These are phyloP conservation scores for Fusarium chaquense DNA, from an alignment of 2,329 filamentous ascomycete genomes.

Conservation along the genomic window DNA sequence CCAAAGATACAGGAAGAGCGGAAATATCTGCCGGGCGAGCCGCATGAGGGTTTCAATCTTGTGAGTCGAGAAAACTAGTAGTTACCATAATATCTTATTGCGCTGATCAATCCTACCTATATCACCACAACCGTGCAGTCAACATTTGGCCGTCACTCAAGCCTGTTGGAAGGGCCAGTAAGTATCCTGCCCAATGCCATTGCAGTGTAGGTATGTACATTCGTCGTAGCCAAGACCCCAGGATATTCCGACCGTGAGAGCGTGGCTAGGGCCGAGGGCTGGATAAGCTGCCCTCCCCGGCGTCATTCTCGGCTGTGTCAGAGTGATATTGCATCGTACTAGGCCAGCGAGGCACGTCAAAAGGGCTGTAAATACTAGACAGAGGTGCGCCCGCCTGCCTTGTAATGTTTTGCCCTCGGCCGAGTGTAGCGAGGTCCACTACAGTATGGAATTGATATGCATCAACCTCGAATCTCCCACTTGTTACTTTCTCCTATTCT, in stretches of 20 bases:
- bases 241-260: slow-evolving; percentile 20
- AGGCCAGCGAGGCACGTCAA: slow-evolving; percentile 27
- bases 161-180: neutral
- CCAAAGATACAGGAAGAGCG: slow-evolving; percentile 19
- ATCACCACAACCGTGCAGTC: neutral
- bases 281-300: slow-evolving; percentile 42
- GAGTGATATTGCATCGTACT: slow-evolving; percentile 39
- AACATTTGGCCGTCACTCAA: neutral
- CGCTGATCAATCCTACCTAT: slow-evolving; percentile 19
- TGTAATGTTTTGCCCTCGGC: slow-evolving; percentile 6
- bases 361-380: slow-evolving; percentile 12
- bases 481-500: slow-evolving; percentile 13
- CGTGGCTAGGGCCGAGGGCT: slow-evolving; percentile 25
- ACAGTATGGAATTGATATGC: slow-evolving; percentile 7
- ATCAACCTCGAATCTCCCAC: slow-evolving; percentile 18
- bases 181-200: neutral
- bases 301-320: slow-evolving; percentile 44
- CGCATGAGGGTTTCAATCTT: slow-evolving; percentile 12
- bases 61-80: neutral
- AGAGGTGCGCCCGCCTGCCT: slow-evolving; percentile 8
- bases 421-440: slow-evolving; percentile 4
- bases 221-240: slow-evolving; percentile 17
- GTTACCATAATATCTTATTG: slow-evolving; percentile 5
- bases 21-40: slow-evolving; percentile 36
- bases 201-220: neutral